Conservation (phyloP, 225 moss, liverwort and hornwort genomes). For the Bryoerythrophyllum caledonicum region DNA sequence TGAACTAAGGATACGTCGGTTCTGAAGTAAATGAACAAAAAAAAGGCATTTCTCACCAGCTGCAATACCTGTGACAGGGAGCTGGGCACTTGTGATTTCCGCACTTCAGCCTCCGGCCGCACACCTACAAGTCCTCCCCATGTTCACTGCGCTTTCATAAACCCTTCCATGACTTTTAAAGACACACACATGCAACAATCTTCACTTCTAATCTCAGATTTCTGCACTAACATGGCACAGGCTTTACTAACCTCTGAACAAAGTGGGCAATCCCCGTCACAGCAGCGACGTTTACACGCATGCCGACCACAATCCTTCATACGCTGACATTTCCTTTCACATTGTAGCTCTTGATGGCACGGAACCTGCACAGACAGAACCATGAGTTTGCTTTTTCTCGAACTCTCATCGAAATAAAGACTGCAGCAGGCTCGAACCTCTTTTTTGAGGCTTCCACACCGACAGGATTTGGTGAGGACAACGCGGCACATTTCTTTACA, state of each 20-base stretch:
- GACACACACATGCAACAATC: slow-evolving; percentile 4
- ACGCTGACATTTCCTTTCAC: slow-evolving; percentile 92
- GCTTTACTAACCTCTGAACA: slow-evolving; percentile 73
- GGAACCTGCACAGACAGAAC: slow-evolving; percentile 57
- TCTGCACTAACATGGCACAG: too few relatives aligned
- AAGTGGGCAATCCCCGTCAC: slow-evolving; percentile 84
- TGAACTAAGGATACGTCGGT: background rate
- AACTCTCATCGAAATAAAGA: background rate
- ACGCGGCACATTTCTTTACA: slow-evolving; percentile 80
- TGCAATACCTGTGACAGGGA: slow-evolving; percentile 96
- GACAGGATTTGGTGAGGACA: slow-evolving; percentile 75
- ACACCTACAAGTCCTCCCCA: slow-evolving; percentile 53
- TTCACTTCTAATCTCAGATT: background rate
- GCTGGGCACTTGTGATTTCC: slow-evolving; percentile 96
- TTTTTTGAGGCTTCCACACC: slow-evolving; percentile 90
- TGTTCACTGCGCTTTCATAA: slow-evolving; percentile 25
- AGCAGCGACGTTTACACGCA: slow-evolving; percentile 87
- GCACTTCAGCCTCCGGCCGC: slow-evolving; percentile 81
- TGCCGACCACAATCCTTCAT: slow-evolving; percentile 79
- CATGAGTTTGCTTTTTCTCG: background rate
- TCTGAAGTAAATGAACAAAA: slow-evolving; percentile 11
- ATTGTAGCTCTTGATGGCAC: slow-evolving; percentile 83
- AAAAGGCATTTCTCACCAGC: slow-evolving; percentile 66
- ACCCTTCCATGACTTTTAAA: slow-evolving; percentile 18
- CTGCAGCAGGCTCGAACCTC: slow-evolving; percentile 48